phyloP scores from a whole-genome alignment of 345 rosid species.

The Erodium maritimum region DNA sequence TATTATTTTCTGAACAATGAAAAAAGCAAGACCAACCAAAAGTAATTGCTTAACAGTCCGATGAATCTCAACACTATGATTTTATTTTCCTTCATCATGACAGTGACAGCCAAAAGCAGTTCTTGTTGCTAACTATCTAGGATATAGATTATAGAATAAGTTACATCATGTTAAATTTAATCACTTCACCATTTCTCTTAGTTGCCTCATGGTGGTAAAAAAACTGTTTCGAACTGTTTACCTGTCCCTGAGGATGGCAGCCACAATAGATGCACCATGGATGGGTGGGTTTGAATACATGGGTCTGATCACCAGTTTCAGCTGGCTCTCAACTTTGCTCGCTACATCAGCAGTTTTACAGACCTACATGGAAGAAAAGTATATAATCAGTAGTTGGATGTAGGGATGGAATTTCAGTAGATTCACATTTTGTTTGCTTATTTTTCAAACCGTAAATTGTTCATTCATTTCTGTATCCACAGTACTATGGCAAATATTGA shows the following conservation, averaged over 20 bases:
- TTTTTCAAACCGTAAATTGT: not conserved
- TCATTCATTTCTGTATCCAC: too few relatives aligned
- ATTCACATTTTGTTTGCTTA: too few relatives aligned
- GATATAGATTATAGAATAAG: too few relatives aligned
- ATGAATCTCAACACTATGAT: too few relatives aligned
- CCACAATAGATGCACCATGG: constrained; percentile 85
- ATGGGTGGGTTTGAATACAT: constrained; percentile 91
- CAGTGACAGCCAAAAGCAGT: too few relatives aligned
- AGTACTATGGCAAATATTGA: too few relatives aligned
- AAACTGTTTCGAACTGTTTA: constrained; percentile 4
- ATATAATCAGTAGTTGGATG: not conserved
- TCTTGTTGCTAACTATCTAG: too few relatives aligned
- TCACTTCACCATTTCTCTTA: too few relatives aligned
- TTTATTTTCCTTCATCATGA: too few relatives aligned
- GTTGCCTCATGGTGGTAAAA: not conserved
- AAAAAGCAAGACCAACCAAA: not conserved
- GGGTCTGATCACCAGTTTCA: constrained; percentile 81
- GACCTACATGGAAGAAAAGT: constrained; percentile 34
- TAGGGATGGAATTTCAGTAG: too few relatives aligned
- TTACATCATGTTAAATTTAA: too few relatives aligned
- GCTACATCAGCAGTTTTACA: constrained; percentile 82
- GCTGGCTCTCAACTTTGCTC: constrained; percentile 62
- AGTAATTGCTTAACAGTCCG: not conserved
- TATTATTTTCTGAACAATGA: not conserved
- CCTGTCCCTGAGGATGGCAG: constrained; percentile 61